Conservation (phyloP, 73 alveolate species). For the Effrenium voratum region DNA sequence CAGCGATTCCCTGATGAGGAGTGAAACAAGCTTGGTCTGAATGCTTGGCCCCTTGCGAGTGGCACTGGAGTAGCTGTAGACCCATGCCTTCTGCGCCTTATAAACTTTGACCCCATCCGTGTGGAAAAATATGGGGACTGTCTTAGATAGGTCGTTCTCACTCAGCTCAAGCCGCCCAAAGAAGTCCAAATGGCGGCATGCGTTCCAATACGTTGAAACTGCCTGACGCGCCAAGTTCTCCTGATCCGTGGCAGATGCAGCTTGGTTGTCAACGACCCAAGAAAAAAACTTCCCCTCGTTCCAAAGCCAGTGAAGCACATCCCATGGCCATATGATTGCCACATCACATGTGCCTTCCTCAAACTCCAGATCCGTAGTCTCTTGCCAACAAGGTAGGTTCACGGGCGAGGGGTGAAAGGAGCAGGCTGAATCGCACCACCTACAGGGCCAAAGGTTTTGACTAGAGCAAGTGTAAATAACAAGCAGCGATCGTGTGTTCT, state of each 20-base stretch:
- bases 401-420: neutral
- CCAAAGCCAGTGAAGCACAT: neutral
- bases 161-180: neutral
- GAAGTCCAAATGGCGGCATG: neutral
- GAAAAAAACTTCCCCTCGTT: neutral
- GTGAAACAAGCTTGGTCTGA: neutral
- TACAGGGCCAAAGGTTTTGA: neutral
- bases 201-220: neutral
- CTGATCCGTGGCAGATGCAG: neutral
- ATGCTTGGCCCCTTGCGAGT: neutral
- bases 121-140: neutral
- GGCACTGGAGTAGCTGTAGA: neutral
- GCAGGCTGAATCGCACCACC: neutral
- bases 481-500: neutral
- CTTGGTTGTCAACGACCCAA: neutral
- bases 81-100: constrained; percentile 7
- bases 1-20: neutral
- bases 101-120: constrained; percentile 12
- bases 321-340: constrained; percentile 8
- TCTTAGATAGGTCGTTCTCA: neutral
- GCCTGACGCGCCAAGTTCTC: neutral
- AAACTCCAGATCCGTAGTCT: neutral
- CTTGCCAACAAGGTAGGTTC: neutral
- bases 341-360: neutral
- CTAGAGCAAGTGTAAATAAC: neutral